Conservation (phyloP, 768 basidiomycete species). For the Leccinum incarnatum region DNA sequence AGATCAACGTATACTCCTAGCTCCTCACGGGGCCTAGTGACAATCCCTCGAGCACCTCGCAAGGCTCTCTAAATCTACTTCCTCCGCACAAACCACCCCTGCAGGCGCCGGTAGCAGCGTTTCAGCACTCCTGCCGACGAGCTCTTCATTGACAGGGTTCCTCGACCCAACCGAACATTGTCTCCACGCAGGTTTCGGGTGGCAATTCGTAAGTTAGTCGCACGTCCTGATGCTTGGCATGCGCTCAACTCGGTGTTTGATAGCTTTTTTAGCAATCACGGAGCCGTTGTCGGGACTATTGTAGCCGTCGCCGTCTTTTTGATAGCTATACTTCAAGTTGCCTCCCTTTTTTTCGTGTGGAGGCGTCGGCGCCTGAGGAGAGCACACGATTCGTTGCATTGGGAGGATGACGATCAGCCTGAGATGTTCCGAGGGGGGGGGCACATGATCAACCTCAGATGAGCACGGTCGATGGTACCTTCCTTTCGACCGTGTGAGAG, state of each 20-base stretch:
- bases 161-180: constrained; percentile 44
- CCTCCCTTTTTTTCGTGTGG: constrained; percentile 38
- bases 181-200: constrained; percentile 40
- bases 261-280: constrained; percentile 65
- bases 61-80: not conserved
- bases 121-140: constrained; percentile 39
- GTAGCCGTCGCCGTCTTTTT: constrained; percentile 59
- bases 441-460: constrained; percentile 38
- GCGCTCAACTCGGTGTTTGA: constrained; percentile 5
- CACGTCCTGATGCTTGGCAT: not conserved
- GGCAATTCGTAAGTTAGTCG: constrained; percentile 25
- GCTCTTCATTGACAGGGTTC: constrained; percentile 37
- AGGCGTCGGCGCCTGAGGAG: constrained; percentile 40
- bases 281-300: constrained; percentile 72
- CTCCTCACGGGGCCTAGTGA: not conserved
- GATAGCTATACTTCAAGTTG: constrained; percentile 36
- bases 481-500: not conserved
- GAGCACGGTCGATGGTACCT: constrained; percentile 13
- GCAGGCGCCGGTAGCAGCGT: constrained; percentile 39
- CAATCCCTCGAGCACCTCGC: not conserved
- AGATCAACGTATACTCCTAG: not conserved
- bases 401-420: constrained; percentile 16
- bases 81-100: constrained; percentile 34
- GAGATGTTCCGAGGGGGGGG: constrained; percentile 11
- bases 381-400: constrained; percentile 32